Conservation (phyloP, 106 monocot genomes). For the Posidonia australis region DNA sequence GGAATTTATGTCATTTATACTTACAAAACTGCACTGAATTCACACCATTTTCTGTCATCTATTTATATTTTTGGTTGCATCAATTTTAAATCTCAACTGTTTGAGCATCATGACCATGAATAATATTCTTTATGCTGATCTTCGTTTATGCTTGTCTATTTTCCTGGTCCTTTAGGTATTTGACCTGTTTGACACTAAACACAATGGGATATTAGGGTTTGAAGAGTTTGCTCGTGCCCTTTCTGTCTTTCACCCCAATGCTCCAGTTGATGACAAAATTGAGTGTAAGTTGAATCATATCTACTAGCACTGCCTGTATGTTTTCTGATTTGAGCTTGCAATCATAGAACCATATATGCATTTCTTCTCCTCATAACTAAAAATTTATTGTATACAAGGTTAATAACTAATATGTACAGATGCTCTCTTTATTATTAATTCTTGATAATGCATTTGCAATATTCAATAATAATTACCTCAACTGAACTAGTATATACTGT, state of each 20-base stretch:
- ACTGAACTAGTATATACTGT: background rate
- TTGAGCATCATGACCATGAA: too few species aligned
- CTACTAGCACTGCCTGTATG: background rate
- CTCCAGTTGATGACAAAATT: slow-evolving; percentile 21
- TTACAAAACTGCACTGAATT: too few species aligned
- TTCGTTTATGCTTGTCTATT: background rate
- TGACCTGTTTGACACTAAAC: slow-evolving; percentile 23
- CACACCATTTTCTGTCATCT: too few species aligned
- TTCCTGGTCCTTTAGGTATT: slow-evolving; percentile 12
- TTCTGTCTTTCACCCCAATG: slow-evolving; percentile 27
- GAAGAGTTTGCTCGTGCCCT: slow-evolving; percentile 26
- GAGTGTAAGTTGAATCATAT: slow-evolving; percentile 11
- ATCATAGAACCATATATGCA: background rate
- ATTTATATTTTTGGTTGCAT: too few species aligned
- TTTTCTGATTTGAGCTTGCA: background rate
- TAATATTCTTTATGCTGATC: background rate
- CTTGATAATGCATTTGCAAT: too few species aligned
- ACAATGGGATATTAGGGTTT: slow-evolving; percentile 20
- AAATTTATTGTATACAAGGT: background rate
- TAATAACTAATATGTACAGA: background rate
- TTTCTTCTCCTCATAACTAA: background rate
- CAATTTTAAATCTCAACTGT: too few species aligned
- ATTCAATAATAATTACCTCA: too few species aligned
- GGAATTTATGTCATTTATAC: too few species aligned
- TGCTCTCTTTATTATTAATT: background rate